Evolutionary conservation across 495 filamentous ascomycete species (phyloP).

Genomic region (Penicillium bialowiezense): DNA sequence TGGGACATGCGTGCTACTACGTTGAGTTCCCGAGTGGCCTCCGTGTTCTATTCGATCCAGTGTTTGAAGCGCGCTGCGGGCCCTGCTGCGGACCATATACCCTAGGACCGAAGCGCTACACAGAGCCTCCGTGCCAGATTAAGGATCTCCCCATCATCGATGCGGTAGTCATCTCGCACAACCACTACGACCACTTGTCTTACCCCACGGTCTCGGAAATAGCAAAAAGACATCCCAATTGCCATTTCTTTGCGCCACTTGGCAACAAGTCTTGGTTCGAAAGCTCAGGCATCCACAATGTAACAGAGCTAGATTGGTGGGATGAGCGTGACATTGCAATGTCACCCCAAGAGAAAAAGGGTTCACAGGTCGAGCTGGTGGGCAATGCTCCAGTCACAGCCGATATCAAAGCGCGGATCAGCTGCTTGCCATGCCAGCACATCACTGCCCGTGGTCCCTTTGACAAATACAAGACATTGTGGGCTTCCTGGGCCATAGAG

Average conservation of each 20-base stretch:
- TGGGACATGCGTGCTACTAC: conserved; percentile 93
- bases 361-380: conserved; percentile 23
- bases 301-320: conserved; percentile 97
- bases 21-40: conserved; percentile 88
- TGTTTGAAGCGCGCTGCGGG: conserved; percentile 84
- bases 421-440: conserved; percentile 86
- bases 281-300: conserved; percentile 60
- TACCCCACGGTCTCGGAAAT: conserved; percentile 71
- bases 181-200: conserved; percentile 92
- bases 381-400: conserved; percentile 26
- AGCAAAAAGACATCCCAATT: conserved; percentile 67
- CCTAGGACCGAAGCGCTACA: conserved; percentile 77
- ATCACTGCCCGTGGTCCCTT: conserved; percentile 63
- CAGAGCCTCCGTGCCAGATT: conserved; percentile 72
- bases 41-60: conserved; percentile 91
- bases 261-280: conserved; percentile 89
- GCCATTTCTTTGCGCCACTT: conserved; percentile 84
- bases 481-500: conserved; percentile 81
- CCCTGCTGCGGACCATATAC: conserved; percentile 79
- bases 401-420: conserved; percentile 70
- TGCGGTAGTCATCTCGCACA: conserved; percentile 87
- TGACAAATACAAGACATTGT: conserved; percentile 74
- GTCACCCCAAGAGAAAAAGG: conserved; percentile 31
- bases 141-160: conserved; percentile 81
- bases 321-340: conserved; percentile 72